Evolutionary conservation across 257 asterid genomes (phyloP), one percentile per base, ranked within the genome.

Genomic region (Przewalskia tangutica): DNA sequence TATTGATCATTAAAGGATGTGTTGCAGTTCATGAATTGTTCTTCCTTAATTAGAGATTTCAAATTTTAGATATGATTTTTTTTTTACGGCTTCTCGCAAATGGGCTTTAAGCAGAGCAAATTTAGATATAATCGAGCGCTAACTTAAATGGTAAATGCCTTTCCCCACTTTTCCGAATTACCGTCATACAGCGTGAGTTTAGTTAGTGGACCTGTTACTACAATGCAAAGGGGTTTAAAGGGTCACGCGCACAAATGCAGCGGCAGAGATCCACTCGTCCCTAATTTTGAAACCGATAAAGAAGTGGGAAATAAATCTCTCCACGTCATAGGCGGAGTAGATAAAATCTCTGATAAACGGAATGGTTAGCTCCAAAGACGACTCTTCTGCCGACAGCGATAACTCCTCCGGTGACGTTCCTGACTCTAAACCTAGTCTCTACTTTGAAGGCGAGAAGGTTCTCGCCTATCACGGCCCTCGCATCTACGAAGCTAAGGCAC

Each of bases 401-500:
- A 90, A 86, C 81, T 91, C 98, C 36, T 86, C 95, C 81, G 97
- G 93, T 75, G 95, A 89, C 46, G 92, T 86, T 46, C 92, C 93
- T 77, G 93, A 88, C 8, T 77, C 89, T 36, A 87, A 84, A 34
- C 90, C 96, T 12, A 68, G 90, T 80, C 78, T 89, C 9, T 94
- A 90, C 89, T 85, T 92, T 20, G 97, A 87, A 64, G 98, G 97
- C 59, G 99, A 95, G 87, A 94, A 89, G 82, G 97, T 95, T 85
- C 95, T 95, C 6, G 99, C 97, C 18, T 95, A 83, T 84, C 98
- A 93, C 77, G 97, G 98, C 17, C 97, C 99, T 81, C 93, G 92
- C 84, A 91, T 93, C 87, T 94, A 91, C 85, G 91, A 91, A 81
- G 92, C 94, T 50, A 91, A 89, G 94, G 94, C 82, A 88, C 48